Evolutionary conservation across 352 stramenopile genomes (phyloP).

Genomic region (Saprolegnia diclina): DNA sequence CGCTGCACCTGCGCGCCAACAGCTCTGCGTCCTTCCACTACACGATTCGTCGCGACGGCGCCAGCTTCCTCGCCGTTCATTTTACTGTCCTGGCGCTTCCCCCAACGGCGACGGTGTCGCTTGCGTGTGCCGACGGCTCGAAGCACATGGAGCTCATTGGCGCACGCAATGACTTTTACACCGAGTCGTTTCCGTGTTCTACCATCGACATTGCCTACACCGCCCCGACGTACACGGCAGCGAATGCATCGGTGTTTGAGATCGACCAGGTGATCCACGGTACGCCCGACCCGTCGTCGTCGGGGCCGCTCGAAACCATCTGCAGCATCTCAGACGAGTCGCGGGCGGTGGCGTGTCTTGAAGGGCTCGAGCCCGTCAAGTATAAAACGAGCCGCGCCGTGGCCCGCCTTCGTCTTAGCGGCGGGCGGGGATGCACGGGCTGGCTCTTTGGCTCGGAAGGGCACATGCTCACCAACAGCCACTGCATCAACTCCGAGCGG

Average conservation of each 20-base stretch:
- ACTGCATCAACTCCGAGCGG: conserved; percentile 40
- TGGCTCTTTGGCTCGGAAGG: conserved; percentile 59
- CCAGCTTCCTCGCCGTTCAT: not conserved
- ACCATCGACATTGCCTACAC: not conserved
- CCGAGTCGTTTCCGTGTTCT: no score
- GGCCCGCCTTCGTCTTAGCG: conserved; percentile 41
- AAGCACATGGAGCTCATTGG: not conserved
- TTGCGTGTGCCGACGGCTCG: not conserved
- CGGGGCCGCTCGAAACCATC: not conserved
- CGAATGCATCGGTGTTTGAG: not conserved
- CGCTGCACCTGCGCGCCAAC: not conserved
- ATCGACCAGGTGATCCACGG: not conserved
- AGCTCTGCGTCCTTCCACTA: not conserved
- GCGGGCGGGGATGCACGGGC: conserved; percentile 23
- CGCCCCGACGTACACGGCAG: not conserved
- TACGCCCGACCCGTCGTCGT: not conserved
- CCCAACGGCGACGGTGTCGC: not conserved
- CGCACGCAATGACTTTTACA: not conserved
- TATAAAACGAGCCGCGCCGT: conserved; percentile 37
- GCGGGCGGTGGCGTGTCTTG: not conserved
- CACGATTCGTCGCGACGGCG: not conserved
- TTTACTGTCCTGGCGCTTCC: not conserved
- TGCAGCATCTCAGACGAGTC: conserved; percentile 1
- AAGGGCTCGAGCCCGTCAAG: not conserved
- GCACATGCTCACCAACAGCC: conserved; percentile 64